Base-by-base conservation (phyloP, 345 rosid species). In the Luvunga scandens region DNA sequence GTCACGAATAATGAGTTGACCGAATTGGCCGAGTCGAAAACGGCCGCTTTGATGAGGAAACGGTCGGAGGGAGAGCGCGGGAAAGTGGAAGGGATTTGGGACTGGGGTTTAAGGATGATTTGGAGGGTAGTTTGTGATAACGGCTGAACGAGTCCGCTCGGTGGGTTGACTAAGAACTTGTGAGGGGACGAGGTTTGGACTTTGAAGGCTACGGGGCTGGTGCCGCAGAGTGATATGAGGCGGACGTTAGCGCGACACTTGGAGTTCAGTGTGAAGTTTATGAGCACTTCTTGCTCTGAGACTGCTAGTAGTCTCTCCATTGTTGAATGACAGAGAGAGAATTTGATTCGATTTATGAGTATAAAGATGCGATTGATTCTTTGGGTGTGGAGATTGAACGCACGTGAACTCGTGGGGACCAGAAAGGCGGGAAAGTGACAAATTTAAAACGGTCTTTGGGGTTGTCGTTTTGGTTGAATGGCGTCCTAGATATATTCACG, bases 51-150 rank as follows among this genome's bases (percentile, higher is more conserved):
- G 73, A 91, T 61, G 77, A 91, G 89, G 72, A 89, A 89, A 25
- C 91, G 89, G 63, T 91, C 92, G 42, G 88, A 77, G 12, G 86
- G 89, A 9, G 92, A 87, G 67, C 92, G 92, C 27, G 94, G 92
- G 79, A 87, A 89, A 60, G 87, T 33, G 63, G 85, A 75, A 0
- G 92, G 92, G 72, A 84, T 74, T 48, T 84, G 87, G 25, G 71
- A 8, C 60, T 90, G 92, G 6, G 92, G 90, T 70, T 78, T 86
- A 85, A 91, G 94, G 34, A 89, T 74, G 83, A 91, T 75, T 62
- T 85, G 92, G 80, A 91, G 75, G 48, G 86, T 70, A 71, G 87
- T 27, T 21, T 72, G 70, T 60, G 91, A 87, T 13, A 71, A 72
- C 0, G 94, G 94, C 24, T 84, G 80, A 71, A 89, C 75, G 79